Percentiles rank a stretch among this genome's conserved stretches.
These are phyloP conservation scores for Boletus pseudo-olivaceus DNA, from an alignment of 768 basidiomycete genomes.

Conservation along the genomic window DNA sequence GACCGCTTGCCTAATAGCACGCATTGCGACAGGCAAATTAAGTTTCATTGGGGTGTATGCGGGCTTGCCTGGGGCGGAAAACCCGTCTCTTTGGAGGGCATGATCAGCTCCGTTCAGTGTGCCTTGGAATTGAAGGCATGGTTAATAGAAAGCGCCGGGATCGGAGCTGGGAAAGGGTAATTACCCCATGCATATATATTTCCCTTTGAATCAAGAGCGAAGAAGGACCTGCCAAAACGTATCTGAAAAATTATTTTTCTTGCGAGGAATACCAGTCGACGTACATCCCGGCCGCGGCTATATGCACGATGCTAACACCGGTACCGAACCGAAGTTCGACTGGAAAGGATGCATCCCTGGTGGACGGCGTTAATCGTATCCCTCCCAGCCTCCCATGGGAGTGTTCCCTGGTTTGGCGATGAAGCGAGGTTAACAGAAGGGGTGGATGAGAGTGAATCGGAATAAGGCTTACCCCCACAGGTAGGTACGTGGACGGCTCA, in stretches of 20 bases:
- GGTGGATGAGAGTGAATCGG: neutral
- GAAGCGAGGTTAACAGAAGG: neutral
- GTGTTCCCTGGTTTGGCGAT: conserved; percentile 44
- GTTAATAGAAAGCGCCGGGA: conserved; percentile 4
- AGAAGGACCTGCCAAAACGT: conserved; percentile 73
- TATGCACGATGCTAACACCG: conserved; percentile 59
- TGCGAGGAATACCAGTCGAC: conserved; percentile 21
- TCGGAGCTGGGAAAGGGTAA: neutral
- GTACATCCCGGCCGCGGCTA: conserved; percentile 82
- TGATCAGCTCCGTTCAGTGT: conserved; percentile 48
- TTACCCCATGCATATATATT: conserved; percentile 79
- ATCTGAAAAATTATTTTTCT: neutral
- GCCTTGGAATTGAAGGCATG: conserved; percentile 44
- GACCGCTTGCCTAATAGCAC: conserved; percentile 56
- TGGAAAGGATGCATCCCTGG: conserved; percentile 57
- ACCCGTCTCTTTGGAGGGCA: conserved; percentile 50
- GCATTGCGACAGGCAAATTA: conserved; percentile 53
- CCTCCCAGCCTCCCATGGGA: conserved; percentile 65
- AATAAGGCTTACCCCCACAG: conserved; percentile 56
- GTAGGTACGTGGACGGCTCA: conserved; percentile 50
- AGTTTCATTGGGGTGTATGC: conserved; percentile 57
- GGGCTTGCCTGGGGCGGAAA: conserved; percentile 48
- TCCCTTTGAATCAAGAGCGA: conserved; percentile 77
- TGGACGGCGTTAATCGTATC: conserved; percentile 32
- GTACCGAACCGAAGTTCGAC: conserved; percentile 53